Evolutionary conservation across 1,284 basidiomycete species (phyloP), one percentile per base, ranked within the genome.

Genomic region (Naganishia sp.): DNA sequence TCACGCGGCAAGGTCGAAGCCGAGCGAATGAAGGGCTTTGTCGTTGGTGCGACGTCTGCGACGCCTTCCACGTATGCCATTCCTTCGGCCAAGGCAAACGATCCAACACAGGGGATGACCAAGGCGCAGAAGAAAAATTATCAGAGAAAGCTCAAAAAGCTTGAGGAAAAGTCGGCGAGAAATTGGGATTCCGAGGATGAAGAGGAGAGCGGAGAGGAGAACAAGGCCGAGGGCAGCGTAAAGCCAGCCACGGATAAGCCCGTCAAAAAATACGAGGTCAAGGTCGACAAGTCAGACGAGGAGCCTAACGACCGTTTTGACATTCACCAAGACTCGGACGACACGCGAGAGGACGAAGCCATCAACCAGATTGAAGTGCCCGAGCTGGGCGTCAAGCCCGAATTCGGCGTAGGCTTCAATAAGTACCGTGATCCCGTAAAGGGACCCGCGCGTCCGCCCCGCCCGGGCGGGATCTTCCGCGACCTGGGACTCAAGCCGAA

Each of bases 1-100:
- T 86, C 89, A 25, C 84, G 86, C 53, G 86, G 87, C 44, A 89
- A 92, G 77, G 81, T 84, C 55, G 86, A 88, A 72, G 84, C 87
- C 78, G 90, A 92, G 36, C 54, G 80, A 74, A 55, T 74, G 50
- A 71, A 70, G 36, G 68, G 74, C 10, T 69, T 70, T 5, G 77
- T 81, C 43, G 70, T 78, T 33, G 72, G 77, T 33, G 61, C 63
- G 2, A 60, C 63, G 15, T 64, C 63, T 31, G 55, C 55, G 13
- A 59, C 67, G 6, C 64, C 67, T 1, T 45, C 67, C 6, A 64
- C 63, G 4, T 68, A 63, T 36, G 46, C 39, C 23, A 50, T 56
- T 21, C 43, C 44, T 5, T 54, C 33, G 2, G 43, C 23, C 15
- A 49, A 61, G 7, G 23, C 31, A n/a, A 48, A 31, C 31, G 66